These are phyloP conservation scores for Pseudonectria foliicola DNA, from an alignment of 2,329 filamentous ascomycete species.

Conservation along the genomic window DNA sequence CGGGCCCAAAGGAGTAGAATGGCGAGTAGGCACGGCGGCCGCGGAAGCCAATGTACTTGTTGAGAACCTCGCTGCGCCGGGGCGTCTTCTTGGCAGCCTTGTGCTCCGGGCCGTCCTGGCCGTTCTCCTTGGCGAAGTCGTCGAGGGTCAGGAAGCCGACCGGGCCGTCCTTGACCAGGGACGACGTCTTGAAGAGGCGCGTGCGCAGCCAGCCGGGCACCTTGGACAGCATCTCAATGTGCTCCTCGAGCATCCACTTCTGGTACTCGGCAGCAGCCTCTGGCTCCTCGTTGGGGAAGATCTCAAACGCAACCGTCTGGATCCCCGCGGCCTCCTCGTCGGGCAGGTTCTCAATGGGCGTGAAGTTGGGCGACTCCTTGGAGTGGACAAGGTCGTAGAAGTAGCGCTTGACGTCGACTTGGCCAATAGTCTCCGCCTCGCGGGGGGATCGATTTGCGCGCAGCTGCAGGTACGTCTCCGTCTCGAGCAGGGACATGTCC, in stretches of 20 bases:
- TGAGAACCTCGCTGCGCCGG: constrained; percentile 52
- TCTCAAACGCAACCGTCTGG: constrained; percentile 55
- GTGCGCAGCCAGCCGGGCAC: constrained; percentile 74
- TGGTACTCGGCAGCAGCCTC: constrained; percentile 46
- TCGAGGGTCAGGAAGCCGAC: constrained; percentile 58
- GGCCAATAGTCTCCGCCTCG: constrained; percentile 47
- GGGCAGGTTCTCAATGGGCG: constrained; percentile 51
- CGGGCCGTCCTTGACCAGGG: constrained; percentile 47
- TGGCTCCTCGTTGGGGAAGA: constrained; percentile 45
- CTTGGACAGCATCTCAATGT: constrained; percentile 62
- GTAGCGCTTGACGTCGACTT: constrained; percentile 58
- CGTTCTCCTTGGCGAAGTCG: constrained; percentile 63
- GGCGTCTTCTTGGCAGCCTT: constrained; percentile 55
- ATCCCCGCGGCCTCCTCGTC: constrained; percentile 52
- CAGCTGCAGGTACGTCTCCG: constrained; percentile 61
- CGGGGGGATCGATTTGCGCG: constrained; percentile 49
- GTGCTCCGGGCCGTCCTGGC: constrained; percentile 57
- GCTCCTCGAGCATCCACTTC: constrained; percentile 70
- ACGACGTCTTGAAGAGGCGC: constrained; percentile 60
- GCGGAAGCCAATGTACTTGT: constrained; percentile 50
- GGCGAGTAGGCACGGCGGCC: constrained; percentile 58
- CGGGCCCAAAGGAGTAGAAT: constrained; percentile 74
- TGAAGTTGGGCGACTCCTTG: constrained; percentile 49
- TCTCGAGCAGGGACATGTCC: constrained; percentile 63
- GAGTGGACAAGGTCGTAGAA: constrained; percentile 62